Conservation (phyloP, 805 yeast genomes). For the Pachysolen tannophilus region DNA sequence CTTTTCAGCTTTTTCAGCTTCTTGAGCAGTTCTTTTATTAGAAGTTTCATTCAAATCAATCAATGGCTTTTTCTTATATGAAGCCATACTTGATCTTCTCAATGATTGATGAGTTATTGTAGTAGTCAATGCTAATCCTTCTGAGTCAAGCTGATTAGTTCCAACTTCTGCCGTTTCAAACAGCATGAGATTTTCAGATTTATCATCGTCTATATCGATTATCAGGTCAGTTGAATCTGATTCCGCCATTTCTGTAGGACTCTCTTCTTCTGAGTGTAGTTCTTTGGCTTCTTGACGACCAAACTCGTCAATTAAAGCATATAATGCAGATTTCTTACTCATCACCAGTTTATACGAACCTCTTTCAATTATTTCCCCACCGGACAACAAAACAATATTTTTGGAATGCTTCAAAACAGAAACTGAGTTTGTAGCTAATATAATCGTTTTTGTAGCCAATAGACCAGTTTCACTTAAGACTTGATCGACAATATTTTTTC, state of each 20-base stretch:
- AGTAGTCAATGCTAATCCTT: slow-evolving; percentile 11
- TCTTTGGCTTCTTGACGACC: slow-evolving; percentile 14
- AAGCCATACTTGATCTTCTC: slow-evolving; percentile 59
- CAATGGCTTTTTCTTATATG: slow-evolving; percentile 37
- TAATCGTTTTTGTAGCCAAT: slow-evolving; percentile 41
- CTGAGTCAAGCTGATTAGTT: slow-evolving; percentile 13
- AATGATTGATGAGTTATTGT: slow-evolving; percentile 20
- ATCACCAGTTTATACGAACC: slow-evolving; percentile 38
- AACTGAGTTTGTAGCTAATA: slow-evolving; percentile 52
- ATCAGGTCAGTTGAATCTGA: slow-evolving; percentile 4
- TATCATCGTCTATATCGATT: no score
- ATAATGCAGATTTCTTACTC: slow-evolving; percentile 19
- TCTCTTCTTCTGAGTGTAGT: background rate
- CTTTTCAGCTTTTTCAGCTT: slow-evolving; percentile 43
- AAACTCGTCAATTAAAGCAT: slow-evolving; percentile 28
- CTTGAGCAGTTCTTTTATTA: slow-evolving; percentile 33
- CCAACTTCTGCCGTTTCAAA: slow-evolving; percentile 12
- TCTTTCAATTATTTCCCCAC: slow-evolving; percentile 46
- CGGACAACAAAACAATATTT: slow-evolving; percentile 49
- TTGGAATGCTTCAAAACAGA: slow-evolving; percentile 50
- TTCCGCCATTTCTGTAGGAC: background rate
- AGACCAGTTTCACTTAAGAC: slow-evolving; percentile 42
- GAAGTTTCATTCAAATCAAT: slow-evolving; percentile 18
- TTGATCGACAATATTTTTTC: slow-evolving; percentile 66
- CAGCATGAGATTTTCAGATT: slow-evolving; percentile 8